Evolutionary conservation across 2,329 filamentous ascomycete genomes (phyloP), one percentile per base, ranked within the genome.

Genomic region (Microsporum audouinii): DNA sequence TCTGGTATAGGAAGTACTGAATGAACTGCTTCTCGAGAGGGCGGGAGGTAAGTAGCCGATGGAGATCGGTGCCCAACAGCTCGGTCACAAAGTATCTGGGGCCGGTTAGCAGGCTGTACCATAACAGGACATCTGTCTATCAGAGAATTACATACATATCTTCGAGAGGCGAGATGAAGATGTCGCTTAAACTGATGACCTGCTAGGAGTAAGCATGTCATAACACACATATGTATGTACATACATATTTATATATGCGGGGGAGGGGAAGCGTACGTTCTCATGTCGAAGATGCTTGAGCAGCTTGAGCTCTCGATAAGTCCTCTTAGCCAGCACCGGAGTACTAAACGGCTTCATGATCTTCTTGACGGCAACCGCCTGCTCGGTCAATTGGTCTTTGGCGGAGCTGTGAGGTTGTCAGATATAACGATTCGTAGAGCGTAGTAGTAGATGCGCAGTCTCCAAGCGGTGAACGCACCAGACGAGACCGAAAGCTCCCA

Each of bases 341-440:
- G 94, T 99, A 82, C 91, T 96, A 78, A 99, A 99, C 7, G 94
- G 94, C 81, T 97, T 99, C 92, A 99, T 97, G 73, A 99, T 99
- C 84, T 99, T 99, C 84, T 99, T 99, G 74, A 99, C 91, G 63
- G 94, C 94, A 64, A 99, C 94, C 77, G 91, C 91, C 76, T 96
- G 91, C 74, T 84, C 89, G 63, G 94, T 97, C 77, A 99, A 90
- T 80, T 97, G 91, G 76, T 99, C 94, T 78, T 91, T 92, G 62
- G 94, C 94, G 66, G 94, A 97, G 78, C 92, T 97, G 23, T 29
- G 8, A 39, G 38, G 2, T 1, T 6, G 38, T 39, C 14, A 39
- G 10, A 12, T 12, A 23, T 12, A 12, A 39, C 8, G 38, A 7
- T 39, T 7, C 8, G 34, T 36, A 5, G 34, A 14, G 39, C 7